Percentiles rank a stretch among this genome's conserved stretches.
Conservation (phyloP, 208 protist genomes). For the Trypanosoma boissoni region DNA sequence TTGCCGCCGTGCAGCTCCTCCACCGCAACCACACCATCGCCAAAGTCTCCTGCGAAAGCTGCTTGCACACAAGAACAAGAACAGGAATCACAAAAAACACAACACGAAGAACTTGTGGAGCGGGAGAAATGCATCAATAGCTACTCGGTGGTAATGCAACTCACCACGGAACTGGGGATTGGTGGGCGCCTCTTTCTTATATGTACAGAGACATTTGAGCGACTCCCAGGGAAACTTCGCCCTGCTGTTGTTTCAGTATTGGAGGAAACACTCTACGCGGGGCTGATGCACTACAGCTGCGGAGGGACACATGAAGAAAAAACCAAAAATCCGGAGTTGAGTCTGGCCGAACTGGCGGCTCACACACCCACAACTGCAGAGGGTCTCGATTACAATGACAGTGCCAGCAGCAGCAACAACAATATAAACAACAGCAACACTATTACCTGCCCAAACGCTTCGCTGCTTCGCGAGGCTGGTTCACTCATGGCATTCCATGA, state of each 20-base stretch:
- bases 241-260: not conserved
- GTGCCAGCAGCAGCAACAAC: too few species aligned
- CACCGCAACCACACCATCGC: not conserved
- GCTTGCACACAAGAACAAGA: too few species aligned
- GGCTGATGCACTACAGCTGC: not conserved
- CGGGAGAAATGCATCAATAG: too few species aligned
- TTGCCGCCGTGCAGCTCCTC: conserved; percentile 7
- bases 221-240: not conserved
- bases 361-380: too few species aligned
- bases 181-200: not conserved
- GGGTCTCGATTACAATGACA: too few species aligned
- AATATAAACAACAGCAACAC: not conserved
- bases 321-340: not conserved
- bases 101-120: too few species aligned
- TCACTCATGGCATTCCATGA: not conserved
- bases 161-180: not conserved
- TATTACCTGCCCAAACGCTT: not conserved
- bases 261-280: not conserved
- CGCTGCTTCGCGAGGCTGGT: not conserved
- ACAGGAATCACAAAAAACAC: too few species aligned
- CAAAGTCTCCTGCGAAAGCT: not conserved
- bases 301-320: not conserved
- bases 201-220: not conserved
- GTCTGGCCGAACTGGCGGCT: too few species aligned
- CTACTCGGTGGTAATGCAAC: too few species aligned